These are phyloP conservation scores for Condylostoma magnum DNA, from an alignment of 169 alveolate genomes.

Conservation along the genomic window DNA sequence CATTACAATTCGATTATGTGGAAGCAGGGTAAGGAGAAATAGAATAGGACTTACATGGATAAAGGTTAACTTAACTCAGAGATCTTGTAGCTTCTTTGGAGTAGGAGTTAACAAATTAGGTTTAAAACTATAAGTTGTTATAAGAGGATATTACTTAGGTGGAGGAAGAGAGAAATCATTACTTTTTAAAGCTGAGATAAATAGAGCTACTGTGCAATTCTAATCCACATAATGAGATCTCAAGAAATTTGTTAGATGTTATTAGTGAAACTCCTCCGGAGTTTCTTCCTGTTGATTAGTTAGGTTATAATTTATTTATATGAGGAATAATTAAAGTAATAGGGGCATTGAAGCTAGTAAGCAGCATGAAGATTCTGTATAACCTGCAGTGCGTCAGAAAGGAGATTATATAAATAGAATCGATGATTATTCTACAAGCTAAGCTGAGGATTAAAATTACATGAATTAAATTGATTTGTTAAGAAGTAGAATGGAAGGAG, in stretches of 20 bases:
- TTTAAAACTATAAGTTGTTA: slow-evolving; percentile 1
- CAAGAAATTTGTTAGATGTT: neutral
- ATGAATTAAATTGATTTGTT: too few relatives aligned
- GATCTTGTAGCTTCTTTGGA: slow-evolving; percentile 27
- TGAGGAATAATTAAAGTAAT: too few relatives aligned
- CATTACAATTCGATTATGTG: too few relatives aligned
- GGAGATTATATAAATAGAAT: too few relatives aligned
- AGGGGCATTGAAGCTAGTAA: too few relatives aligned
- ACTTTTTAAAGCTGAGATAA: slow-evolving; percentile 16
- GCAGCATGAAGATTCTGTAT: too few relatives aligned
- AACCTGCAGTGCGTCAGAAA: too few relatives aligned
- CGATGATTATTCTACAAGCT: too few relatives aligned
- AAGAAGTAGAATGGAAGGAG: too few relatives aligned
- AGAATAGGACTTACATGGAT: neutral
- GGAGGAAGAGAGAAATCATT: slow-evolving; percentile 30
- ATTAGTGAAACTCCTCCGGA: slow-evolving; percentile 19
- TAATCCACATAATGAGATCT: neutral
- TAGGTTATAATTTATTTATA: too few relatives aligned
- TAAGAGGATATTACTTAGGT: slow-evolving; percentile 20
- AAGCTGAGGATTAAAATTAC: too few relatives aligned
- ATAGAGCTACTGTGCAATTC: slow-evolving; percentile 4
- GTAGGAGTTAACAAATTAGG: slow-evolving; percentile 27
- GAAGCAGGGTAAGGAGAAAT: neutral
- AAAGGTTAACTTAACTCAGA: slow-evolving; percentile 17
- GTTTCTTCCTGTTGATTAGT: neutral